Conservation (phyloP, 2,329 filamentous ascomycete species). For the Fusarium multiceps region DNA sequence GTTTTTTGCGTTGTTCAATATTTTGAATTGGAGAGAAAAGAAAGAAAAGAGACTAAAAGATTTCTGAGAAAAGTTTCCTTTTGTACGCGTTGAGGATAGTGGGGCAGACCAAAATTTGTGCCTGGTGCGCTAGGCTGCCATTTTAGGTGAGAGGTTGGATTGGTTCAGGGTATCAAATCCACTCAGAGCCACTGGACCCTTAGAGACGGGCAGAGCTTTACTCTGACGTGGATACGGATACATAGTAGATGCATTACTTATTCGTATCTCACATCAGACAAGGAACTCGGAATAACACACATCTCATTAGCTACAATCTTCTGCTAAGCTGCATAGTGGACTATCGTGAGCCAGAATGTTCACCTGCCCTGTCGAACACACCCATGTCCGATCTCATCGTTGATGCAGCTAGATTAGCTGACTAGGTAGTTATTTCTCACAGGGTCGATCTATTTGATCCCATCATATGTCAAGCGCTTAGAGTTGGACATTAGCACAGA, state of each 20-base stretch:
- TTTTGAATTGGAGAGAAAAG: conserved; percentile 47
- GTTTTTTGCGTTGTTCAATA: conserved; percentile 62
- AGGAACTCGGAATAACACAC: background rate
- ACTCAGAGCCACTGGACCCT: background rate
- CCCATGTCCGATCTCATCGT: background rate
- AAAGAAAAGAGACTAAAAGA: conserved; percentile 20
- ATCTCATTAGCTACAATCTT: conserved; percentile 21
- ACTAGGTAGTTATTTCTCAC: background rate
- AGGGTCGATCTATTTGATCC: background rate
- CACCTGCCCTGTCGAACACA: fast-evolving
- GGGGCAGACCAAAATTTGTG: conserved; percentile 35
- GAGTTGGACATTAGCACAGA: background rate
- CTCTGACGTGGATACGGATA: no score
- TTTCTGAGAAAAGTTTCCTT: conserved; percentile 19
- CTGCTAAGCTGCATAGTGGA: background rate
- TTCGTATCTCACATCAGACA: background rate
- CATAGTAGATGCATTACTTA: background rate
- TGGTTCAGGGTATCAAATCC: background rate
- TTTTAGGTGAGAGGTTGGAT: background rate
- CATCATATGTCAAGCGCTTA: background rate
- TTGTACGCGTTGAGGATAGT: conserved; percentile 33
- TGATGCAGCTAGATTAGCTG: background rate
- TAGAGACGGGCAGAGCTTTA: no score
- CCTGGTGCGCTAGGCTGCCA: conserved; percentile 32
- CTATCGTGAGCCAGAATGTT: background rate